Evolutionary conservation across 163 green algal genomes (phyloP), one percentile per base, ranked within the genome.

Genomic region (Chlamydomonas reinhardtii): DNA sequence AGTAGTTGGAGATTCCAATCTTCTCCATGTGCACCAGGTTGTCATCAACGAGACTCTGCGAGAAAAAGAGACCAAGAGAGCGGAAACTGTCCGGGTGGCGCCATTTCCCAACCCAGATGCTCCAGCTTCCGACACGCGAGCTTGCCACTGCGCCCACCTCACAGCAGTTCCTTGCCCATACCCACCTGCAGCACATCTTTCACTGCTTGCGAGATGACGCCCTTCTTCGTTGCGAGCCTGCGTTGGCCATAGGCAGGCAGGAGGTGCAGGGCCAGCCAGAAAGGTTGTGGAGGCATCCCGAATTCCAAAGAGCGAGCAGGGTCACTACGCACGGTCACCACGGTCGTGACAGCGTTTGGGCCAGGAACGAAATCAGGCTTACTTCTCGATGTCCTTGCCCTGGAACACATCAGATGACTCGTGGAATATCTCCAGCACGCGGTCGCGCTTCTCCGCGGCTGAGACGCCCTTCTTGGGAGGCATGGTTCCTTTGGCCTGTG

Each of bases 351-450:
- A n/a, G n/a, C n/a, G n/a, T n/a, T n/a, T n/a, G n/a, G 39, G 59
- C 17, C 17, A 52, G 4, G 52, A 22, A 24, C 32, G 29, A 52
- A 11, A 4, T 0, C n/a, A 29, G 8, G 11, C 64, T 6, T 39
- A 85, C 79, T 99, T 99, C 83, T 99, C 96, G 2, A 99, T 91
- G 70, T 99, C 96, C 91, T 98, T 98, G 25, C 98, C 86, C 11
- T 95, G 70, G 71, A 96, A 99, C 0, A 99, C 96, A 52, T 98
- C 95, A 29, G 93, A 93, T 19, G 89, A 94, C 1, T 97, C 92
- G 52, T 97, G 95, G 76, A 99, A 99, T 16, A 98, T 95, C 35
- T 94, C 91, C 61, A 98, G 90, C 43, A 89, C 68, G 24, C 76
- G 22, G n/a, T 89, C 76, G 11, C 84, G 66, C 35, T 89, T 89